Base-by-base conservation (phyloP, 306 rosid genomes). In the Glycyrrhiza uralensis region DNA sequence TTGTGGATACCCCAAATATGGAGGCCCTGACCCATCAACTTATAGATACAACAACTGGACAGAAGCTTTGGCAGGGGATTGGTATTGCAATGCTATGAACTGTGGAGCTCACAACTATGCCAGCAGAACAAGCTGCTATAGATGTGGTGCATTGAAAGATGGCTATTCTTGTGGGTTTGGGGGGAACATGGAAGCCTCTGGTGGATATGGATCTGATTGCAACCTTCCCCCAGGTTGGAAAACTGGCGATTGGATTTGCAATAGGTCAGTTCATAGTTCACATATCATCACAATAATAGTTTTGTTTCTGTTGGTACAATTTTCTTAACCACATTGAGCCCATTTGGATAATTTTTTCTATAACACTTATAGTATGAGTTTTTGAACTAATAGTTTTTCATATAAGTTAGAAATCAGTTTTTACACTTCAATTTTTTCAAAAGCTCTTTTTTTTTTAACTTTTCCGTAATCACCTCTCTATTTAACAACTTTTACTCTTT, bases 91-190 rank as follows among this genome's bases (percentile, higher is more conserved):
- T 22, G 76, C 83, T 66, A 74, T 72, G 77, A 82, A 79, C 75
- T 92, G 96, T 46, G 95, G 95, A 22, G 89, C 91, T 68, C 98
- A 92, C 76, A 92, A 92, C 82, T 92, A 86, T 56, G 98, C 98
- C 51, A 92, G 95, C 75, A 82, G 98, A 67, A 81, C 92, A 19
- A 89, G 76, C 72, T 92, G 98, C 84, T 84, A 61, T 39, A 79
- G 60, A 30, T 92, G 98, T 60, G 81, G 87, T 59, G 63, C 95
- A 71, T 39, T 72, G 14, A 92, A 85, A 72, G 77, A 78, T 68
- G 85, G 79, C 56, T 84, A 85, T 71, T 61, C 59, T 28, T 79
- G 66, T 64, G 78, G 80, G 23, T 74, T 74, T 77, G 85, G 69
- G 4, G 79, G 62, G 32, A 74, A 67, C 72, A 50, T 78, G 77